Base-by-base conservation (phyloP, 768 basidiomycete genomes). In the Cystobasidium ongulense region DNA sequence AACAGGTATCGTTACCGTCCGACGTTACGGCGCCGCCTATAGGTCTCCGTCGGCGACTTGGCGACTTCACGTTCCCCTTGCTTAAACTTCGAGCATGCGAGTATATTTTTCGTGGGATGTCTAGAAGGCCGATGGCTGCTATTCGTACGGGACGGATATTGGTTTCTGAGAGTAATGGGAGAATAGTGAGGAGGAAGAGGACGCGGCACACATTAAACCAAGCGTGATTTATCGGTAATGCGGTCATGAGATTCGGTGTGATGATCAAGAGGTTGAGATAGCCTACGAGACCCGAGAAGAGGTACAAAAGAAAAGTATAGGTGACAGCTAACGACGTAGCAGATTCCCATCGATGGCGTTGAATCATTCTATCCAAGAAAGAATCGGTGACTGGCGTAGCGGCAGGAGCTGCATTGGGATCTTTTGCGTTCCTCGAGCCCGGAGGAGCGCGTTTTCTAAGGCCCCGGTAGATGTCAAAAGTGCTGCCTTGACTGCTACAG, bases 261-360 rank as follows among this genome's bases (percentile, higher is more conserved):
- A 50, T 21, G 1, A 31, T 1, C 1, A 75, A 41, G 29, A 79
- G 52, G 3, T 61, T 67, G n/a, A 76, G 52, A 15, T 76, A 59
- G 1, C 77, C 77, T 43, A 78, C 72, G 27, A 78, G 66, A 1
- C 74, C 77, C 71, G 75, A 79, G 8, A 72, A 75, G 39, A 78
- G 52, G 25, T 73, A 67, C n/a, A 78, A 17, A 38, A 75, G 38
- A 35, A 65, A 62, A n/a, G 65, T 33, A n/a, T 70, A 36, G 4
- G n/a, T 29, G 38, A 74, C 59, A 0, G 77, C 75, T 21, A 76
- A 25, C 13, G 65, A 72, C 25, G 77, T 31, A 21, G 76, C 76
- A 21, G 74, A 62, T 1, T 77, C 77, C 76, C 76, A 79, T 39
- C 75, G 72, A 50, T 77, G 76, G 36, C 77, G 33, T 39, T 73